Evolutionary conservation across 306 rosid genomes (phyloP).

Genomic region (Medicago truncatula): DNA sequence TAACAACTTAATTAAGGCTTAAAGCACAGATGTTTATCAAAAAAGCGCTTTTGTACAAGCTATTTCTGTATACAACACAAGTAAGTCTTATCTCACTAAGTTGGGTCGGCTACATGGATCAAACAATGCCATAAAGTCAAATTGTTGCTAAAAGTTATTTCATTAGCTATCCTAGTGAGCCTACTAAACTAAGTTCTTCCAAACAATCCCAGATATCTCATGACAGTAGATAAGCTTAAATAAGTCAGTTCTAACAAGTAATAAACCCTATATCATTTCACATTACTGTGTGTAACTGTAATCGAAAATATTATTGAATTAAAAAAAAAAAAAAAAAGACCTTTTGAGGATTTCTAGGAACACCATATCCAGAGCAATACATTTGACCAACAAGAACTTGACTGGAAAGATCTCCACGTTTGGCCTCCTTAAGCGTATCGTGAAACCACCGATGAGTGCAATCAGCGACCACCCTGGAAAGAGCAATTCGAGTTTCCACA

Average conservation of each 20-base stretch:
- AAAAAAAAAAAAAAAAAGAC: constrained; percentile 28
- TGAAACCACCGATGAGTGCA: constrained; percentile 84
- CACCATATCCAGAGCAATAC: constrained; percentile 82
- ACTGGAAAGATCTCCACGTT: constrained; percentile 66
- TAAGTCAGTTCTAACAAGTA: neutral
- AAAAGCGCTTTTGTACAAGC: neutral
- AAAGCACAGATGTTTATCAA: neutral
- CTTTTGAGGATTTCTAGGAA: constrained; percentile 64
- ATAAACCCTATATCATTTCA: too few species aligned
- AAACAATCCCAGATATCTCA: neutral
- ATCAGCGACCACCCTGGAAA: constrained; percentile 72
- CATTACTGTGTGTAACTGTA: neutral
- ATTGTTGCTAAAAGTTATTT: neutral
- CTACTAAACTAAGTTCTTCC: neutral
- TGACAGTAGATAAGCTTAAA: neutral
- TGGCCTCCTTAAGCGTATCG: constrained; percentile 84
- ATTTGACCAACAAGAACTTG: constrained; percentile 82
- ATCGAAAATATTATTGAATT: neutral
- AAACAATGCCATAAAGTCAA: too few species aligned
- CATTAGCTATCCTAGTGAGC: neutral
- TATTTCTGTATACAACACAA: neutral
- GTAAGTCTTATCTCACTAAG: too few species aligned
- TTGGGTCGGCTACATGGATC: too few species aligned
- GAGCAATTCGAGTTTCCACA: constrained; percentile 56
- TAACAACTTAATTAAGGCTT: neutral